Evolutionary conservation across 495 filamentous ascomycete species (phyloP).

Genomic region (Penicillium lividum): DNA sequence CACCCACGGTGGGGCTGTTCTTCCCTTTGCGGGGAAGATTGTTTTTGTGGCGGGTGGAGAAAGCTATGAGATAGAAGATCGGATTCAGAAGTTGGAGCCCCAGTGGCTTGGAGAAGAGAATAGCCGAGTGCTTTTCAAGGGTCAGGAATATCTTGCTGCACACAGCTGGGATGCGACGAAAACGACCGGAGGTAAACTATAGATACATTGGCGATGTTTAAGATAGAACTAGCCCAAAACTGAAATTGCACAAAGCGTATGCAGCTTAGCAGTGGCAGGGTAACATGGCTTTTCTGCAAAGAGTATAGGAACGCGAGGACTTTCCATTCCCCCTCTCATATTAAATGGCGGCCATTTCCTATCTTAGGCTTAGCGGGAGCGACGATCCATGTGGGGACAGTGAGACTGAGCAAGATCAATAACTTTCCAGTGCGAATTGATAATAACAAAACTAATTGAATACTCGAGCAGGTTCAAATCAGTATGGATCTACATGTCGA

Average conservation of each 20-base stretch:
- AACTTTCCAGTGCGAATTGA: neutral
- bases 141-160: constrained; percentile 41
- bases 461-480: neutral
- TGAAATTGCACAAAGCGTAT: neutral
- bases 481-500: neutral
- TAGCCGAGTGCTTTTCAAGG: constrained; percentile 32
- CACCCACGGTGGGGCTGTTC: constrained; percentile 24
- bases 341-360: constrained; percentile 4
- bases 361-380: constrained; percentile 8
- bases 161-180: constrained; percentile 31
- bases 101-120: constrained; percentile 49
- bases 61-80: constrained; percentile 50
- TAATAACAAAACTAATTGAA: neutral
- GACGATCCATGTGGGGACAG: neutral
- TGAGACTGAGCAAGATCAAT: neutral
- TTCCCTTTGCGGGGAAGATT: constrained; percentile 40
- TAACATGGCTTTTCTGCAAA: neutral
- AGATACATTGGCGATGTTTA: neutral
- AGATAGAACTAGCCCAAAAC: neutral
- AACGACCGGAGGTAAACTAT: neutral
- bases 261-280: neutral
- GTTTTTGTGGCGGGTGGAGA: constrained; percentile 51
- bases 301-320: neutral
- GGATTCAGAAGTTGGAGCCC: constrained; percentile 40
- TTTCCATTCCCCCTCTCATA: too few species aligned